These are phyloP conservation scores for Yarrowia divulgata DNA, from an alignment of 805 yeast genomes.

Conservation along the genomic window DNA sequence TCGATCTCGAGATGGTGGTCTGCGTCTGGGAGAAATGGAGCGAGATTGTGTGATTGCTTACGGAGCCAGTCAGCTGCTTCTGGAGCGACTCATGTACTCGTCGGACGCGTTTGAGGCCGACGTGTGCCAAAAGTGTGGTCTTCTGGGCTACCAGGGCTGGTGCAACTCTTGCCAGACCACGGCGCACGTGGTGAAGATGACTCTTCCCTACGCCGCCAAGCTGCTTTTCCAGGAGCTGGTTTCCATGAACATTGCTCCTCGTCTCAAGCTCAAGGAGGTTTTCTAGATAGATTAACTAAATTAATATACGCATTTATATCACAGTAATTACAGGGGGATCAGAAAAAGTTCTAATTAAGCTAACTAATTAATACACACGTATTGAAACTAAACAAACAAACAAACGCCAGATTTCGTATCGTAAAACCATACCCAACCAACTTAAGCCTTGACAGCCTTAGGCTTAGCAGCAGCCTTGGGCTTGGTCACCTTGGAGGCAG, in stretches of 20 bases:
- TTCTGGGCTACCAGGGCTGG: constrained; percentile 98
- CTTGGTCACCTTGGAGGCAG: constrained; percentile 46
- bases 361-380: constrained; percentile 37
- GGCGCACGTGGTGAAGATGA: constrained; percentile 87
- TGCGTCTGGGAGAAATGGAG: constrained; percentile 99
- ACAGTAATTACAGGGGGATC: neutral
- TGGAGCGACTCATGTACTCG: constrained; percentile 94
- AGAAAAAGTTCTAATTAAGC: constrained; percentile 21
- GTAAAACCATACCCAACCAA: constrained; percentile 14
- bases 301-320: constrained; percentile 18
- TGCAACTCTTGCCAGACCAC: constrained; percentile 94
- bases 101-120: constrained; percentile 99
- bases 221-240: constrained; percentile 93
- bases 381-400: constrained; percentile 37
- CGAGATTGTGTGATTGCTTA: constrained; percentile 99
- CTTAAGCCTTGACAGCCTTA: constrained; percentile 46
- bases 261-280: constrained; percentile 86
- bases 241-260: constrained; percentile 99
- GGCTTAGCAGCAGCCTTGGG: constrained; percentile 45
- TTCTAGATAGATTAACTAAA: constrained; percentile 56
- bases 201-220: constrained; percentile 99
- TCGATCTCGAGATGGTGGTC: constrained; percentile 98
- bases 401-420: constrained; percentile 35
- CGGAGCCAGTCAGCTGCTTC: constrained; percentile 93
- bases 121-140: constrained; percentile 90